Evolutionary conservation across 2,329 filamentous ascomycete species (phyloP).

Genomic region (Claviceps arundinis): DNA sequence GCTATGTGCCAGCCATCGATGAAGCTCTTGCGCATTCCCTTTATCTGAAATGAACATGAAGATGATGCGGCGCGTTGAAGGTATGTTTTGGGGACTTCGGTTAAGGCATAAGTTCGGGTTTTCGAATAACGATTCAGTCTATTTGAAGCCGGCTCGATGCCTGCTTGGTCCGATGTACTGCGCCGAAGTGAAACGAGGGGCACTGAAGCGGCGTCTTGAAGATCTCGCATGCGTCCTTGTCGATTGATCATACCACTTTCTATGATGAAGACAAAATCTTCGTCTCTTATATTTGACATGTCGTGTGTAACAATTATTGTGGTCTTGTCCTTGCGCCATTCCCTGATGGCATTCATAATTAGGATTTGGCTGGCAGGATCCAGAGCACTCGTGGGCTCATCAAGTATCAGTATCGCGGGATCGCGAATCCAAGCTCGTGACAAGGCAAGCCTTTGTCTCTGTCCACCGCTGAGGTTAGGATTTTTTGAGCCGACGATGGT

Average conservation of each 20-base stretch:
- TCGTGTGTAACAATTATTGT: conserved; percentile 94
- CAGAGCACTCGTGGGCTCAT: conserved; percentile 78
- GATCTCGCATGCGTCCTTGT: conserved; percentile 33
- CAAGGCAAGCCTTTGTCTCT: conserved; percentile 69
- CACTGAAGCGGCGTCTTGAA: neutral
- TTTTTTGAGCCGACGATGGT: conserved; percentile 61
- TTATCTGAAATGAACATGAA: conserved; percentile 24
- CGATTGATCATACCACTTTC: conserved; percentile 56
- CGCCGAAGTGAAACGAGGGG: neutral
- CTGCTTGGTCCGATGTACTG: neutral
- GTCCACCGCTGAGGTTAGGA: conserved; percentile 65
- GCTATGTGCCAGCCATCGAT: conserved; percentile 24
- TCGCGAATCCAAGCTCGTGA: conserved; percentile 67
- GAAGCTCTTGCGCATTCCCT: conserved; percentile 34
- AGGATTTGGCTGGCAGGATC: conserved; percentile 56
- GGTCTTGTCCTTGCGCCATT: conserved; percentile 69
- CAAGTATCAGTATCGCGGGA: conserved; percentile 68
- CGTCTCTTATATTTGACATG: conserved; percentile 54
- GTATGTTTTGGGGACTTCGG: neutral
- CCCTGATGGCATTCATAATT: conserved; percentile 61
- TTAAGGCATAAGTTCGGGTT: too few species aligned
- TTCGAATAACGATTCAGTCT: too few species aligned
- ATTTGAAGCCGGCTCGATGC: neutral
- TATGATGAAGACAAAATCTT: conserved; percentile 72
- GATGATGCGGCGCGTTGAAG: neutral